phyloP scores from a whole-genome alignment of 164 flowering plant genomes.

The Euptelea pleiosperma region DNA sequence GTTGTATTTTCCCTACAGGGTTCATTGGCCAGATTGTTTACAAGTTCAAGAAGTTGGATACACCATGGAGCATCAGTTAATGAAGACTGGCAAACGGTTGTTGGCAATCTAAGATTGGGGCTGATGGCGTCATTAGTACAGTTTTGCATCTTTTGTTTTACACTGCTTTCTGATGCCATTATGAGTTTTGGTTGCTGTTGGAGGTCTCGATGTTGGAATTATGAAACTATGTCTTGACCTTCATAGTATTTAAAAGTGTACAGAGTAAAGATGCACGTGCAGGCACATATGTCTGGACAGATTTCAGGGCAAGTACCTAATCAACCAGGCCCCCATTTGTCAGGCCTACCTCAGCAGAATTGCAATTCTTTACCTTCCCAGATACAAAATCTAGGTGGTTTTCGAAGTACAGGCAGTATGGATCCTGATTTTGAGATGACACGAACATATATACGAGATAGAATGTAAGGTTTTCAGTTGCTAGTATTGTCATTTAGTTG shows the following conservation, averaged over 20 bases:
- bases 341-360: constrained; percentile 62
- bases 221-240: constrained; percentile 11
- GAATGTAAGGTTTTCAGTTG: constrained; percentile 59
- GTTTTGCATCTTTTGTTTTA: constrained; percentile 7
- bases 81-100: constrained; percentile 13
- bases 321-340: constrained; percentile 50
- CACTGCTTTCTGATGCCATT: constrained; percentile 1
- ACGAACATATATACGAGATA: constrained; percentile 43
- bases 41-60: background rate
- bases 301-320: constrained; percentile 72
- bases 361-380: constrained; percentile 44
- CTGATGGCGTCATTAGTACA: background rate
- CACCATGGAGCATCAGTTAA: constrained; percentile 3
- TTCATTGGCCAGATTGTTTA: background rate
- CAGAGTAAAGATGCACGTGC: constrained; percentile 26
- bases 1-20: constrained; percentile 1
- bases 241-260: constrained; percentile 7
- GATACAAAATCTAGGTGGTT: constrained; percentile 34
- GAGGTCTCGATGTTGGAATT: constrained; percentile 15
- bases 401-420: constrained; percentile 23
- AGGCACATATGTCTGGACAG: constrained; percentile 71
- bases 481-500: background rate
- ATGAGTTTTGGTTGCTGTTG: constrained; percentile 9
- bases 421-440: constrained; percentile 41
- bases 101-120: constrained; percentile 7